phyloP scores from a whole-genome alignment of 805 yeast species.

The Candida chauliodis region DNA sequence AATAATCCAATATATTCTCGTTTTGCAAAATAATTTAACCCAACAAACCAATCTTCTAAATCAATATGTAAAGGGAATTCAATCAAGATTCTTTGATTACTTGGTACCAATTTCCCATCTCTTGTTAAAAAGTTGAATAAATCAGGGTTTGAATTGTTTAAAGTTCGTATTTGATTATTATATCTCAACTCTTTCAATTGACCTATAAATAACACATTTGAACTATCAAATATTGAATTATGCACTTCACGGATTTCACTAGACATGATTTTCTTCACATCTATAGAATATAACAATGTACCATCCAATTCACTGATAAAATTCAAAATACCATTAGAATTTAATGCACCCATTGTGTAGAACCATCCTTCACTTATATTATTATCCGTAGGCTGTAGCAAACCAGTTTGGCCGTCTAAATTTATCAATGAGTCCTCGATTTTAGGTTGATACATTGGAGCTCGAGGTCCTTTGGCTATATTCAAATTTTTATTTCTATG shows the following conservation, averaged over 20 bases:
- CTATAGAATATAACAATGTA: constrained; percentile 53
- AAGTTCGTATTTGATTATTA: constrained; percentile 33
- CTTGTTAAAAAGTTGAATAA: constrained; percentile 23
- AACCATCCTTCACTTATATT: constrained; percentile 66
- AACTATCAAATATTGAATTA: constrained; percentile 56
- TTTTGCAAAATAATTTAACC: constrained; percentile 59
- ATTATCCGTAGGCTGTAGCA: constrained; percentile 1
- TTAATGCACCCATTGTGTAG: constrained; percentile 64
- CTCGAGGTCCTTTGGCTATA: constrained; percentile 33
- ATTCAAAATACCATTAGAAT: constrained; percentile 60
- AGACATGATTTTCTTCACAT: constrained; percentile 47
- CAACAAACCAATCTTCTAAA: constrained; percentile 74
- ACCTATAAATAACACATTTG: constrained; percentile 60
- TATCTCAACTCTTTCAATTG: constrained; percentile 50
- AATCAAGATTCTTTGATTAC: constrained; percentile 45
- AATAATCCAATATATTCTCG: constrained; percentile 48
- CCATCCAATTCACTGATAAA: constrained; percentile 65
- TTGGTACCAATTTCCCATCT: constrained; percentile 32
- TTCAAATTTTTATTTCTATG: constrained; percentile 34
- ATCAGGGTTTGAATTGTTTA: constrained; percentile 18
- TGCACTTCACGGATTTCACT: constrained; percentile 66
- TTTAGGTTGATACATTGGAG: constrained; percentile 26
- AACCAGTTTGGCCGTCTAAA: not conserved
- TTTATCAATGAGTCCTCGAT: constrained; percentile 2
- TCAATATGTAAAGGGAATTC: constrained; percentile 67